phyloP scores from a whole-genome alignment of 1,284 basidiomycete genomes.

The Agroathelia rolfsii region DNA sequence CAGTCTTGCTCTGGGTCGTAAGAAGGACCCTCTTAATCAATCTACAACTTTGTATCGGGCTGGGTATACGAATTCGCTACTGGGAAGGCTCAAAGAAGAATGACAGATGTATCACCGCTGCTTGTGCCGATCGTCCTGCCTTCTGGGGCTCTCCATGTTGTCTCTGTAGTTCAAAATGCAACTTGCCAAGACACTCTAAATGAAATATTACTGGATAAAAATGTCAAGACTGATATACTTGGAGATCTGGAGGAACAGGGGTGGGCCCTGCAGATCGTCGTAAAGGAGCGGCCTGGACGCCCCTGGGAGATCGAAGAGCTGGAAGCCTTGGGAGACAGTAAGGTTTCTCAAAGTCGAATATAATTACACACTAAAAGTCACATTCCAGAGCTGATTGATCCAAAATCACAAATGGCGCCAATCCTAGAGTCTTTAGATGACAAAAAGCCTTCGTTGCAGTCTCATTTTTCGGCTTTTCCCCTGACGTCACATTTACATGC shows the following conservation, averaged over 20 bases:
- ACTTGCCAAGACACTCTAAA: constrained; percentile 51
- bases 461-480: constrained; percentile 65
- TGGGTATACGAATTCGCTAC: no score
- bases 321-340: constrained; percentile 53
- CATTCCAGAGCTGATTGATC: constrained; percentile 40
- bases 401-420: constrained; percentile 37
- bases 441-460: constrained; percentile 26
- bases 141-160: constrained; percentile 52
- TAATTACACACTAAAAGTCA: constrained; percentile 2
- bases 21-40: no score
- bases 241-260: constrained; percentile 43
- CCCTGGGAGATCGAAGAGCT: constrained; percentile 65
- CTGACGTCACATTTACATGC: constrained; percentile 62
- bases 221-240: constrained; percentile 44
- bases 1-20: no score
- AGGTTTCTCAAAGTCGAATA: constrained; percentile 13
- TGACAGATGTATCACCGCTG: no score
- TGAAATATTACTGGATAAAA: constrained; percentile 32
- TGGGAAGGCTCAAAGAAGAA: constrained; percentile 27
- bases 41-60: no score
- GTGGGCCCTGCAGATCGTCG: constrained; percentile 61
- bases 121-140: constrained; percentile 53
- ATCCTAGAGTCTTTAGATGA: constrained; percentile 31
- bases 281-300: constrained; percentile 46
- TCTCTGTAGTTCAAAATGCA: constrained; percentile 40